Percentiles rank a stretch among this genome's conserved stretches.
These are phyloP conservation scores for Prasinococcaceae sp. DNA, from an alignment of 139 green algal species.

Conservation along the genomic window DNA sequence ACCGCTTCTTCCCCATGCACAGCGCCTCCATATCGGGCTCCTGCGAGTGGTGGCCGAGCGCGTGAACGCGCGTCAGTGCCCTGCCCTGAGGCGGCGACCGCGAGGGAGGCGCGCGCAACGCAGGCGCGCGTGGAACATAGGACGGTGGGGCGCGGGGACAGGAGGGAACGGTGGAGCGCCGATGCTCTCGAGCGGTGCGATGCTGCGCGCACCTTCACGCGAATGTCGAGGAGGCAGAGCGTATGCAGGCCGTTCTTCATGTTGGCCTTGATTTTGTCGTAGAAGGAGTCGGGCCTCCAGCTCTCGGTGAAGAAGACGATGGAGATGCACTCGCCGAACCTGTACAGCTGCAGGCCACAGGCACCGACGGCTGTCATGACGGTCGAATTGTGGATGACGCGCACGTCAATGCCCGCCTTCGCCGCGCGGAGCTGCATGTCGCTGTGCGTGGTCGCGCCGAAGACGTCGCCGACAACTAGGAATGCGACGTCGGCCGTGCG, in stretches of 20 bases:
- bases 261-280: slow-evolving; percentile 32
- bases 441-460: slow-evolving; percentile 90
- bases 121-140: too few relatives aligned
- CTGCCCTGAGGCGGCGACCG: too few relatives aligned
- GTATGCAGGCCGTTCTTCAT: slow-evolving; percentile 70
- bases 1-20: slow-evolving; percentile 58
- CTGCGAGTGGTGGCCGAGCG: too few relatives aligned
- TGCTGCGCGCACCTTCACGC: too few relatives aligned
- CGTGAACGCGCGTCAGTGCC: too few relatives aligned
- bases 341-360: slow-evolving; percentile 87
- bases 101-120: too few relatives aligned
- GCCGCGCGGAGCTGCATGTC: slow-evolving; percentile 79
- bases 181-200: too few relatives aligned
- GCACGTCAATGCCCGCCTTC: slow-evolving; percentile 50
- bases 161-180: too few relatives aligned
- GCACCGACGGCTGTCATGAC: slow-evolving; percentile 87
- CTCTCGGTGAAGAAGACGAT: slow-evolving; percentile 96
- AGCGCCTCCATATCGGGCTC: slow-evolving; percentile 79
- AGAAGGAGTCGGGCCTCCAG: slow-evolving; percentile 87
- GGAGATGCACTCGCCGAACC: slow-evolving; percentile 83
- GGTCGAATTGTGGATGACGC: slow-evolving; percentile 87
- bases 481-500: slow-evolving; percentile 74
- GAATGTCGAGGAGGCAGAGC: slow-evolving; percentile 69
- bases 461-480: slow-evolving; percentile 92
- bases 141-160: too few relatives aligned